Evolutionary conservation across 108 stramenopile genomes (phyloP), one percentile per base, ranked within the genome.

Genomic region (Cyclotella sp.): DNA sequence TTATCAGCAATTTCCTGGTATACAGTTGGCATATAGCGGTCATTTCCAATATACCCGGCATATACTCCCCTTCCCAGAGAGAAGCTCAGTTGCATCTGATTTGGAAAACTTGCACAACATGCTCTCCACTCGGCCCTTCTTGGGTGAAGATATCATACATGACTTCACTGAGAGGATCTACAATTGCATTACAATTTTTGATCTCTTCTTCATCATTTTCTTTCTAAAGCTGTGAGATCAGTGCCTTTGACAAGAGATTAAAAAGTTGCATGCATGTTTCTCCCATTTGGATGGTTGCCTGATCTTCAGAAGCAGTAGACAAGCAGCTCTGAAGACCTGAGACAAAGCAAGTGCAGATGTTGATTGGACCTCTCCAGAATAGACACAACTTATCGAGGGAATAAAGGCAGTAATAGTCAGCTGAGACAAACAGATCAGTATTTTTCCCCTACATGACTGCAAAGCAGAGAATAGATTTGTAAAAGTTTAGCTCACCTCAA

Each of bases 351-450:
- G 87, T 19, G 90, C 81, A 12, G 91, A 65, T 19, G 90, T 87
- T n/a, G 87, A 82, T 12, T 92, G 89, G 18, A 95, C 87, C 52
- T 93, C 92, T 9, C 91, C 79, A 26, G 89, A 91, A 75, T 93
- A 95, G 49, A 79, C 75, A 66, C 90, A 93, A 21, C 62, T 63
- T 0, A 93, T 68, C 19, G 91, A 64, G 0, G 91, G 91, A 14
- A 90, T 59, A 27, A 93, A 78, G 30, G 86, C 76, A 29, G 88
- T 87, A 9, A 88, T 46, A 34, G 85, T 81, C 10, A 59, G 62
- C 53, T 62, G 39, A 1, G 3, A 6, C 2, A 3, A 21, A 21
- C 24, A 49, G 3, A n/a, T 16, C 13, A 27, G 22, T 13, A 24
- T 28, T 26, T 24, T 28, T 6, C 12, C 3, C 19, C 1, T 12